Conservation (phyloP, 345 rosid species). For the Eucalyptus erythrocorys region DNA sequence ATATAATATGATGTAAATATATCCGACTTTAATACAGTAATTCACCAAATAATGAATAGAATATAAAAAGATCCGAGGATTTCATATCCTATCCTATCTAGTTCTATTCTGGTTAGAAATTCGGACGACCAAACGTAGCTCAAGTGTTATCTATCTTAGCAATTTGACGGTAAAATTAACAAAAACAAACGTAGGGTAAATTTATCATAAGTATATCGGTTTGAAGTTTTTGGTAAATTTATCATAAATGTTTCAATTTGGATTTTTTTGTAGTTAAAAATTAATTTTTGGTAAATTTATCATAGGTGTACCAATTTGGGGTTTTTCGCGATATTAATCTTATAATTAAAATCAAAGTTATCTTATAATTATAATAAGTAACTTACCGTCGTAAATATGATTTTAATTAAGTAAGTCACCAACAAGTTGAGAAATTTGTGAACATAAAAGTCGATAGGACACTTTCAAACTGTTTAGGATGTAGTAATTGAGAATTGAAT, state of each 20-base stretch:
- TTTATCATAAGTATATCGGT: accelerated
- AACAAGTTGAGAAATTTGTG: background rate
- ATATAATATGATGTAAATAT: too few species aligned
- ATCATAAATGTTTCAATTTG: too few species aligned
- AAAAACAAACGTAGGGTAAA: accelerated
- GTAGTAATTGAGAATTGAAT: background rate
- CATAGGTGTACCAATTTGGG: accelerated
- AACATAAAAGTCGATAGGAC: accelerated
- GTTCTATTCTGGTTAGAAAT: too few species aligned
- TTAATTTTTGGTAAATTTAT: accelerated
- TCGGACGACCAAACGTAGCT: too few species aligned
- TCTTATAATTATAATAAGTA: background rate
- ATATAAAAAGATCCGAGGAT: too few species aligned
- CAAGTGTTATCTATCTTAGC: accelerated
- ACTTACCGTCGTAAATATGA: background rate
- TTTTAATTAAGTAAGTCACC: background rate
- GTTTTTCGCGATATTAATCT: too few species aligned
- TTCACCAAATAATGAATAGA: too few species aligned
- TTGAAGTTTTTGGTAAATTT: too few species aligned
- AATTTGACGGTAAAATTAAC: accelerated
- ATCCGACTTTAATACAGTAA: too few species aligned
- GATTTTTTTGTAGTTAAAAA: too few species aligned
- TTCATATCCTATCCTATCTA: too few species aligned
- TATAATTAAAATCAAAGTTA: too few species aligned
- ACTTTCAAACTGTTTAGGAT: background rate